Percentiles rank a stretch among this genome's conserved stretches.
phyloP scores from a whole-genome alignment of 768 basidiomycete species.

The Lactarius deliciosus region DNA sequence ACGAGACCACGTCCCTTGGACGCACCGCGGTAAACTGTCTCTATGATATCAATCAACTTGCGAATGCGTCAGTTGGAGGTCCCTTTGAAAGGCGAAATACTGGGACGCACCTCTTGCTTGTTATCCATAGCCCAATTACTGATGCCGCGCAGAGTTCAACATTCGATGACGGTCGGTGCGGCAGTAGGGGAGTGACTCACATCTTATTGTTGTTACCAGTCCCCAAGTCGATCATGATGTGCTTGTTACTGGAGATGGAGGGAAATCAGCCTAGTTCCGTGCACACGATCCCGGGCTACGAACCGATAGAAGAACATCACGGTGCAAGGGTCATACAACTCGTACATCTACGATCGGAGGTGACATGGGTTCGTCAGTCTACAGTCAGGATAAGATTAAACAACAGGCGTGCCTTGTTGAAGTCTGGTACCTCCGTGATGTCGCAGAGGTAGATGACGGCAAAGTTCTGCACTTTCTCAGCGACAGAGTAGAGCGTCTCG shows the following conservation, averaged over 20 bases:
- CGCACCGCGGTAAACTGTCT: conserved; percentile 97
- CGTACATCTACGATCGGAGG: conserved; percentile 79
- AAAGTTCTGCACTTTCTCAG: conserved; percentile 98
- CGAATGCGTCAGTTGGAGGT: background rate
- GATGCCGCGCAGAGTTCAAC: conserved; percentile 13
- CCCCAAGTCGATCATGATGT: conserved; percentile 99
- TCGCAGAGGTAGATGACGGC: conserved; percentile 95
- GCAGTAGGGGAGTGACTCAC: conserved; percentile 46
- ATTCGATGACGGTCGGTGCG: background rate
- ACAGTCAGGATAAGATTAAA: too few species aligned
- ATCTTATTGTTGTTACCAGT: conserved; percentile 99
- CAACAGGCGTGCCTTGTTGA: conserved; percentile 84
- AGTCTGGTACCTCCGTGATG: conserved; percentile 96
- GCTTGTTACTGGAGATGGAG: conserved; percentile 72
- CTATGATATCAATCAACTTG: conserved; percentile 95
- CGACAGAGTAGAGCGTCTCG: conserved; percentile 88
- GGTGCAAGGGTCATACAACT: conserved; percentile 94
- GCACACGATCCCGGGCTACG: background rate
- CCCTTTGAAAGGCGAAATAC: conserved; percentile 5
- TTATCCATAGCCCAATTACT: conserved; percentile 99
- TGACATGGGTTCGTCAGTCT: too few species aligned
- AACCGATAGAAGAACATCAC: conserved; percentile 99
- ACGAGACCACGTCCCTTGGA: conserved; percentile 98
- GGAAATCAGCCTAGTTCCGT: conserved; percentile 1
- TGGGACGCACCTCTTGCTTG: conserved; percentile 81